A percentile compares a stretch with the other conserved stretches of the same genome.
Evolutionary conservation across 345 rosid species (phyloP).

Genomic region (Salix brachista): DNA sequence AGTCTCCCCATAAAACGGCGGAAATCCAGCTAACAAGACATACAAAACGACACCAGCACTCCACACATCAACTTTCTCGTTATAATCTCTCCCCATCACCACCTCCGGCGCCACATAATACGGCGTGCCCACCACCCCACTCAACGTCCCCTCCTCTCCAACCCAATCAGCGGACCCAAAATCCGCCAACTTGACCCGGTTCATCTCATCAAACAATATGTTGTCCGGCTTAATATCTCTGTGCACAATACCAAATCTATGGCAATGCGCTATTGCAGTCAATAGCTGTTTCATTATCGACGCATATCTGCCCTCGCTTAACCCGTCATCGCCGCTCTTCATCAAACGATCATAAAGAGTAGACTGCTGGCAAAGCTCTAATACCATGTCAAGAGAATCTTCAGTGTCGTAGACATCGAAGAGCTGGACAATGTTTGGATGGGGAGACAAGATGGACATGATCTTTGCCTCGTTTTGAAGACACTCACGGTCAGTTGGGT

Average conservation of each 20-base stretch:
- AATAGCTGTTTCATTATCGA: slow-evolving; percentile 12
- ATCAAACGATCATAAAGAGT: slow-evolving; percentile 20
- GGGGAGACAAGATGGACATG: slow-evolving; percentile 24
- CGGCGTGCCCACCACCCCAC: slow-evolving; percentile 28
- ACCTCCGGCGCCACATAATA: slow-evolving; percentile 33
- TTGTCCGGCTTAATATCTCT: slow-evolving; percentile 28
- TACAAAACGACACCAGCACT: slow-evolving; percentile 33
- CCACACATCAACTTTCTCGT: slow-evolving; percentile 31
- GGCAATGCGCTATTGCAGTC: slow-evolving; percentile 22
- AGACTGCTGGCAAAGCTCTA: slow-evolving; percentile 25
- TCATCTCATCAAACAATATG: slow-evolving; percentile 14
- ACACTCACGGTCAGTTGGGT: slow-evolving; percentile 25
- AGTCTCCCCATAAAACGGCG: slow-evolving; percentile 26
- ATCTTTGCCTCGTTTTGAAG: slow-evolving; percentile 25
- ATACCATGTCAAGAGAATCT: slow-evolving; percentile 15
- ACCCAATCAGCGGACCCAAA: slow-evolving; percentile 25
- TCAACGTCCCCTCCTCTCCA: slow-evolving; percentile 7
- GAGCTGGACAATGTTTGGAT: slow-evolving; percentile 29
- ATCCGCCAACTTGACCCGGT: slow-evolving; percentile 18
- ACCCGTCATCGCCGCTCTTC: not conserved
- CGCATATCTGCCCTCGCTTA: slow-evolving; percentile 13
- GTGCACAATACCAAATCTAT: slow-evolving; percentile 16
- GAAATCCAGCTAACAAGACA: slow-evolving; percentile 28
- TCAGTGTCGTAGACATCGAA: slow-evolving; percentile 21
- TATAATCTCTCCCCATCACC: slow-evolving; percentile 25